Percentiles rank a stretch among this genome's conserved stretches.
phyloP scores from a whole-genome alignment of 805 yeast genomes.

The Pichia pseudocactophila region DNA sequence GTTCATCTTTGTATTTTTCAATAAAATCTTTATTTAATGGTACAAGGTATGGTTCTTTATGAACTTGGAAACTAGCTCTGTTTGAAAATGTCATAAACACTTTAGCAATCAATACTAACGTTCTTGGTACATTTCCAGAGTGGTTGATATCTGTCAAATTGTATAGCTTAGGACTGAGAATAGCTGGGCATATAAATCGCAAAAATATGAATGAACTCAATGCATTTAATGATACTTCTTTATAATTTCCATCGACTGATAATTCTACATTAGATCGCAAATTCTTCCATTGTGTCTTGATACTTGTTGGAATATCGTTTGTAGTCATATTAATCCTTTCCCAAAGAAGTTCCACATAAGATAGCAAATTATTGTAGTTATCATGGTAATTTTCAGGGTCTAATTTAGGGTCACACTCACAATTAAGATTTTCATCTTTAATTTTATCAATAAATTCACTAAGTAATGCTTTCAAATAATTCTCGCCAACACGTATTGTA shows the following conservation, averaged over 20 bases:
- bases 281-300: constrained; percentile 54
- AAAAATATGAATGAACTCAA: constrained; percentile 77
- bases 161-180: constrained; percentile 81
- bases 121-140: constrained; percentile 61
- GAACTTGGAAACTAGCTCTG: constrained; percentile 58
- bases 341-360: constrained; percentile 55
- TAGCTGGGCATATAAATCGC: constrained; percentile 83
- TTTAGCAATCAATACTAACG: constrained; percentile 76
- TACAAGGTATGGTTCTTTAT: constrained; percentile 75
- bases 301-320: constrained; percentile 63
- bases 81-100: constrained; percentile 72
- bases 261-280: constrained; percentile 58
- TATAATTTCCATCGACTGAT: constrained; percentile 47
- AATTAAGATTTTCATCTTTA: constrained; percentile 39
- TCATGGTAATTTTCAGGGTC: constrained; percentile 29
- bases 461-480: constrained; percentile 62
- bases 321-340: constrained; percentile 51
- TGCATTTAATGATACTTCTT: constrained; percentile 51
- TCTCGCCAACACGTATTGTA: constrained; percentile 69
- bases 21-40: constrained; percentile 60
- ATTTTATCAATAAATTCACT: constrained; percentile 56
- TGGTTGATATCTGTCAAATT: constrained; percentile 64
- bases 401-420: constrained; percentile 76
- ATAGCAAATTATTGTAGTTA: constrained; percentile 31
- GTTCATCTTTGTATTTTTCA: constrained; percentile 43